Evolutionary conservation across 116 monocot species (phyloP).

Genomic region (Posidonia oceanica): DNA sequence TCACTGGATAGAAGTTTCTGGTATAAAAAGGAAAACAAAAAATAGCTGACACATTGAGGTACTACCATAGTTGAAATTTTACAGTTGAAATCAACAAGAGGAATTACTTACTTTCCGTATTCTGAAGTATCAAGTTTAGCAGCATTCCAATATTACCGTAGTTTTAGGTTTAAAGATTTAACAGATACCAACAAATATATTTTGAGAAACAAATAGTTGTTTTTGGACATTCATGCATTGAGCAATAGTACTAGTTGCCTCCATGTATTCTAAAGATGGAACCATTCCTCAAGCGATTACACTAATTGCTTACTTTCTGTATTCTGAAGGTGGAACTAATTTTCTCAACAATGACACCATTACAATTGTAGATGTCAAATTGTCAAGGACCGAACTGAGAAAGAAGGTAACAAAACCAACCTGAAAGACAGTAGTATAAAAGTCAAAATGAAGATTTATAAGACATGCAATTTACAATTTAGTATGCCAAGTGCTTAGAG

Average conservation of each 20-base stretch:
- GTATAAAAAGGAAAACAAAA: not conserved
- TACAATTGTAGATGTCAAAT: constrained; percentile 94
- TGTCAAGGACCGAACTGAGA: constrained; percentile 93
- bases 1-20: not conserved
- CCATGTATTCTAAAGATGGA: too few relatives aligned
- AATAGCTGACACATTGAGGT: too few relatives aligned
- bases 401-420: constrained; percentile 96
- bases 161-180: too few relatives aligned
- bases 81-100: not conserved
- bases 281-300: not conserved
- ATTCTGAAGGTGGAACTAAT: constrained; percentile 88
- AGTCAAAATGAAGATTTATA: not conserved
- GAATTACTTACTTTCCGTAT: not conserved
- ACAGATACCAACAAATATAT: too few relatives aligned
- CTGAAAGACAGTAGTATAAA: constrained; percentile 26
- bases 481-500: too few relatives aligned
- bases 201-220: too few relatives aligned
- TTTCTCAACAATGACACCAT: constrained; percentile 96
- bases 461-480: not conserved
- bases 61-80: too few relatives aligned
- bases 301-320: constrained; percentile 68
- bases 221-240: not conserved
- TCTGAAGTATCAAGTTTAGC: too few relatives aligned
- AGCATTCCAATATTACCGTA: too few relatives aligned
- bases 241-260: not conserved